These are phyloP conservation scores for Teratosphaeria destructans DNA, from an alignment of 2,329 filamentous ascomycete genomes.

Conservation along the genomic window DNA sequence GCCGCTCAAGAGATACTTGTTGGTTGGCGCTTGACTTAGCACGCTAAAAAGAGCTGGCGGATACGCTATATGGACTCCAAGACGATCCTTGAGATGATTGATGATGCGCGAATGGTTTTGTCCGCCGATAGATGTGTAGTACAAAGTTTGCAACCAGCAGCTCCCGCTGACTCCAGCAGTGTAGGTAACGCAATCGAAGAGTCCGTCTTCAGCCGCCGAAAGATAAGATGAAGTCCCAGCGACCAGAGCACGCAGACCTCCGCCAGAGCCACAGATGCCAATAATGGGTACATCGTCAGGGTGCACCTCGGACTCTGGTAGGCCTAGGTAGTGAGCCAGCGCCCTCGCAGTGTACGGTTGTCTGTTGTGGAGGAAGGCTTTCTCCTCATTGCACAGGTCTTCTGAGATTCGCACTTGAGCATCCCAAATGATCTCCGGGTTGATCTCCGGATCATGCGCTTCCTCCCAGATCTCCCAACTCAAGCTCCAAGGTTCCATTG, in stretches of 20 bases:
- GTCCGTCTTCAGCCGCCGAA: constrained; percentile 71
- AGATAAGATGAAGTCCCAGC: constrained; percentile 82
- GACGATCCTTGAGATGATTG: constrained; percentile 73
- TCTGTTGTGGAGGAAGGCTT: constrained; percentile 59
- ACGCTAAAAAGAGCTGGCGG: constrained; percentile 73
- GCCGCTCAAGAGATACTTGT: constrained; percentile 79
- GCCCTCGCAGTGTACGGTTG: constrained; percentile 59
- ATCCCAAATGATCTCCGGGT: constrained; percentile 78
- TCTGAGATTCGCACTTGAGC: constrained; percentile 73
- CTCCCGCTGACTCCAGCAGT: constrained; percentile 91
- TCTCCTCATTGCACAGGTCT: constrained; percentile 74
- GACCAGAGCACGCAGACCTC: constrained; percentile 79
- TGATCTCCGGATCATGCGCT: constrained; percentile 68
- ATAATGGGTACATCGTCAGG: constrained; percentile 89
- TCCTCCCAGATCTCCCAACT: constrained; percentile 91
- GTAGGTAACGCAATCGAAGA: constrained; percentile 92
- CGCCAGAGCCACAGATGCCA: constrained; percentile 88
- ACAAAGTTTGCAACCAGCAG: constrained; percentile 88
- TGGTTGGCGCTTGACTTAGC: constrained; percentile 80
- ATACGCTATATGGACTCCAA: constrained; percentile 85
- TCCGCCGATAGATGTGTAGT: constrained; percentile 66
- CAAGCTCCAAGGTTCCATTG: constrained; percentile 75
- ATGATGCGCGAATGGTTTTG: constrained; percentile 60
- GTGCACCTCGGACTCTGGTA: constrained; percentile 72
- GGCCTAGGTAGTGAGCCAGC: constrained; percentile 68